Evolutionary conservation across 805 yeast species (phyloP), one percentile per base, ranked within the genome.

Genomic region (Saturnispora quitensis): DNA sequence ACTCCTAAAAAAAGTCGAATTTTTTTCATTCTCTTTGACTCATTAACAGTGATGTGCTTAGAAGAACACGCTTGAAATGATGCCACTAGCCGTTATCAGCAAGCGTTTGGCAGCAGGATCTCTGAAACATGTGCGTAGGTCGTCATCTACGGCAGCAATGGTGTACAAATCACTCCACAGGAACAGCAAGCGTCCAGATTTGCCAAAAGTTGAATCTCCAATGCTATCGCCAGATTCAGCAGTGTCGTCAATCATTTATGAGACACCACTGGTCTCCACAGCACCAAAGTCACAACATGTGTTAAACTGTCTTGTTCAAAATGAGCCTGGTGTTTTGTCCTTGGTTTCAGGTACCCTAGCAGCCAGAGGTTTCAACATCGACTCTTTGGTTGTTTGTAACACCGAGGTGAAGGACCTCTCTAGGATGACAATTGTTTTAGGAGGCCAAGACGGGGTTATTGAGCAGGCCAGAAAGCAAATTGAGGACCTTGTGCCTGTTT

Each of bases 391-490:
- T 53, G 99, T 93, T 45, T 91, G 97, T 68, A 87, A 84, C 73
- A 93, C 99, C 40, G 98, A 91, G 68, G 97, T 93, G 54, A 82
- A 84, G 69, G 97, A 93, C 66, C 77, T 93, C 60, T 87, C 96
- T 31, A 80, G 99, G 68, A 93, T 93, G 99, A 93, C 99, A 7
- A 88, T 93, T 61, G 96, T 89, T 10, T 74, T 93, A 62, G 84
- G 82, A 52, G 99, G 98, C 55, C 95, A 89, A 68, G 96, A 91
- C 63, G 97, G 93, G 25, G 89, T 93, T 49, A 85, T 93, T 58
- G 99, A 93, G 69, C 99, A 93, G 74, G 98, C 97, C 2, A 81
- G 99, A 70, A 84, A 97, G 70, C 99, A 93, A 70, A 86, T 93
- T 55, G 99, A 93, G 73, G 97, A 93, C 64, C 78, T 93, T 66